A percentile compares a stretch with the other conserved stretches of the same genome.
phyloP scores from a whole-genome alignment of 495 filamentous ascomycete species.

The Pseudoneurospora amorphoporcata region DNA sequence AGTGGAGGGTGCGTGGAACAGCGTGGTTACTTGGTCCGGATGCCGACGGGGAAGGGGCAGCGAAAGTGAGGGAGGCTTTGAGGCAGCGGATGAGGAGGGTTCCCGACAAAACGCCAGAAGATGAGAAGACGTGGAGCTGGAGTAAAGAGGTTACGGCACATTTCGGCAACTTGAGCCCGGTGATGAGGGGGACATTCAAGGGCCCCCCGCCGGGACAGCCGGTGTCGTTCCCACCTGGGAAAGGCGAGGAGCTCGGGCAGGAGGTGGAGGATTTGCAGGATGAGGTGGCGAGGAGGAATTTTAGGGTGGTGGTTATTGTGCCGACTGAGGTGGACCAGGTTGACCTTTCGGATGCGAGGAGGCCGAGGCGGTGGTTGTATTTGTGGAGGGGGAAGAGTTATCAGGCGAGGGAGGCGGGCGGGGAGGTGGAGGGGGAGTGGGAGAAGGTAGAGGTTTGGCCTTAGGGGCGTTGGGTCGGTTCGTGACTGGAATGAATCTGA shows the following conservation, averaged over 20 bases:
- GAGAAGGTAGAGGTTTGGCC: slow-evolving; percentile 76
- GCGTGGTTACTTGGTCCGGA: slow-evolving; percentile 59
- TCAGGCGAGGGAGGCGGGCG: slow-evolving; percentile 21
- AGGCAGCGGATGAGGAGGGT: slow-evolving; percentile 35
- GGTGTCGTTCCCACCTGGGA: slow-evolving; percentile 30
- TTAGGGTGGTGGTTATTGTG: slow-evolving; percentile 72
- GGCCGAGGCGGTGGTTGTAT: slow-evolving; percentile 57
- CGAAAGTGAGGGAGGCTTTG: slow-evolving; percentile 34
- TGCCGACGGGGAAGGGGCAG: slow-evolving; percentile 39
- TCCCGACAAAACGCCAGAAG: slow-evolving; percentile 10
- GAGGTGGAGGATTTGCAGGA: slow-evolving; percentile 60
- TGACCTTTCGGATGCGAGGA: slow-evolving; percentile 58
- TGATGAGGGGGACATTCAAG: slow-evolving; percentile 67
- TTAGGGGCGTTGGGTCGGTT: slow-evolving; percentile 18
- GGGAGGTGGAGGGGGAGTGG: slow-evolving; percentile 49
- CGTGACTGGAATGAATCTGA: neutral
- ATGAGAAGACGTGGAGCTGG: slow-evolving; percentile 50
- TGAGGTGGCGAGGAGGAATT: slow-evolving; percentile 61
- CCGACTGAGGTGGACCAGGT: slow-evolving; percentile 71
- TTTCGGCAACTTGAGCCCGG: slow-evolving; percentile 77
- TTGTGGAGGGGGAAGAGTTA: slow-evolving; percentile 35
- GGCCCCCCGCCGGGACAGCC: slow-evolving; percentile 66
- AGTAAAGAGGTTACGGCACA: slow-evolving; percentile 63
- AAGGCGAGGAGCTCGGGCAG: slow-evolving; percentile 50
- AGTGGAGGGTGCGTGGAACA: slow-evolving; percentile 74